Conservation (phyloP, 441 rosid genomes). For the Raphanus hybrid region DNA sequence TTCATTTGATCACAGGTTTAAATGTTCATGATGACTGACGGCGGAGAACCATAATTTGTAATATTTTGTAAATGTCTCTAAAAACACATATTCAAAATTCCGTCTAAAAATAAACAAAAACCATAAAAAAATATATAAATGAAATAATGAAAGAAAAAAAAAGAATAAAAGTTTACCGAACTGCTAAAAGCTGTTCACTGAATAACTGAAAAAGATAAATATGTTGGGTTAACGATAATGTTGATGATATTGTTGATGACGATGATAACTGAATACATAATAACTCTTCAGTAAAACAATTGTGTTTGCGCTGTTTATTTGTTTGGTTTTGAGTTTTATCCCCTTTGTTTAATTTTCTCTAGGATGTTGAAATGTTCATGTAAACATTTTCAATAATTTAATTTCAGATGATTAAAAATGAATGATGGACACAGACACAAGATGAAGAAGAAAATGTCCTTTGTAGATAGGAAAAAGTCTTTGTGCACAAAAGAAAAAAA, state of each 20-base stretch:
- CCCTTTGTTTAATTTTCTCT: background rate
- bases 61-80: background rate
- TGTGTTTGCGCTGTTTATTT: background rate
- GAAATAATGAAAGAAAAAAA: too few species aligned
- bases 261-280: background rate
- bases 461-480: slow-evolving; percentile 5
- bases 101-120: background rate
- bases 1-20: too few species aligned
- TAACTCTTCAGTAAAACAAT: background rate
- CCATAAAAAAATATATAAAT: background rate
- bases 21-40: too few species aligned
- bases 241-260: background rate
- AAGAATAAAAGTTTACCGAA: too few species aligned
- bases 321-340: background rate
- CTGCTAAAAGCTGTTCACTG: background rate
- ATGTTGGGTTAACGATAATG: background rate
- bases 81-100: background rate
- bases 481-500: too few species aligned
- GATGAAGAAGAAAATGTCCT: slow-evolving; percentile 16
- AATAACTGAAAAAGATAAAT: background rate
- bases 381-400: background rate
- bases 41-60: too few species aligned
- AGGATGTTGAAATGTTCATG: background rate
- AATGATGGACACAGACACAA: background rate
- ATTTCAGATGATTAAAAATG: background rate